These are phyloP conservation scores for Pythium aphanidermatum DNA, from an alignment of 352 stramenopile species.

Conservation along the genomic window DNA sequence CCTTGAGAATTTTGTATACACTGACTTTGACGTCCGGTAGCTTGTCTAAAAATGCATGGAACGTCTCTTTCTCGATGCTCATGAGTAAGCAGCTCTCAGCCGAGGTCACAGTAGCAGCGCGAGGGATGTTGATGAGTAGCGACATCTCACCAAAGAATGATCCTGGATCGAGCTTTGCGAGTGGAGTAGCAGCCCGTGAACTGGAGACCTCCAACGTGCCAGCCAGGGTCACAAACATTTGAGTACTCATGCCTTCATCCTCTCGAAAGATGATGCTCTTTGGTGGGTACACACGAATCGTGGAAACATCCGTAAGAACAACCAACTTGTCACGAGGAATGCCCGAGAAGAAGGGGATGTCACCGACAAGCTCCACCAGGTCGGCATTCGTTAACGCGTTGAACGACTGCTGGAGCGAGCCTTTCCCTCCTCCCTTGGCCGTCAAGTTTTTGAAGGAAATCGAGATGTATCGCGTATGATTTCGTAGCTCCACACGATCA, in stretches of 20 bases:
- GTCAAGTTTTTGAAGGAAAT: conserved; percentile 33
- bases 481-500: conserved; percentile 35
- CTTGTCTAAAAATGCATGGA: conserved; percentile 55
- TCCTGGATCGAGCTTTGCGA: conserved; percentile 58
- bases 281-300: conserved; percentile 65
- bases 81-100: conserved; percentile 73
- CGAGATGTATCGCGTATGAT: conserved; percentile 34
- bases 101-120: conserved; percentile 58
- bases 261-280: conserved; percentile 67
- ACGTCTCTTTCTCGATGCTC: conserved; percentile 71
- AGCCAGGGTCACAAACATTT: conserved; percentile 75
- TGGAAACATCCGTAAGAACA: conserved; percentile 64
- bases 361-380: conserved; percentile 45
- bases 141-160: conserved; percentile 84
- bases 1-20: conserved; percentile 58
- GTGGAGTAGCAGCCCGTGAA: conserved; percentile 29
- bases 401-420: conserved; percentile 33
- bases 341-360: conserved; percentile 69
- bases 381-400: conserved; percentile 67
- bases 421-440: conserved; percentile 2
- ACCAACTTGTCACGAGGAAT: conserved; percentile 54
- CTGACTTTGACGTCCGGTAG: conserved; percentile 43
- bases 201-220: conserved; percentile 60
- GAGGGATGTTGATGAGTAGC: conserved; percentile 70
- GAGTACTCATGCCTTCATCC: conserved; percentile 68